Evolutionary conservation across 2,329 filamentous ascomycete genomes (phyloP), one percentile per base, ranked within the genome.

Genomic region (Coniella vitis): DNA sequence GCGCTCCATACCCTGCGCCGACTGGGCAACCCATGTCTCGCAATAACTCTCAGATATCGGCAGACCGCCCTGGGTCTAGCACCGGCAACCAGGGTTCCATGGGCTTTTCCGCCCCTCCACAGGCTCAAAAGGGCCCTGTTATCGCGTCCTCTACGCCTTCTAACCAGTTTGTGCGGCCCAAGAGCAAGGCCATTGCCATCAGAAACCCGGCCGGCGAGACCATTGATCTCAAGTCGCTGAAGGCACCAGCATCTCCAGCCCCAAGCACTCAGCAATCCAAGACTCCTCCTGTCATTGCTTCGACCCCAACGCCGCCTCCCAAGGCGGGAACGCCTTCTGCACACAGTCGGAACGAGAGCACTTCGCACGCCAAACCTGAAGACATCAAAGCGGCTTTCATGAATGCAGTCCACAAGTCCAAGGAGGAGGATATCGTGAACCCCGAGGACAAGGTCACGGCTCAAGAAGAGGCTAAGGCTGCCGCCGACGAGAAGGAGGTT

Each of bases 341-440:
- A 17, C 87, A 93, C 59, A 69, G 69, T 47, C 84, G 87, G 37
- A 75, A 81, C 14, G 88, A 94, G 45, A 90, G 84, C 67, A 77
- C 69, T n/a, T 65, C 70, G 17, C 74, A 74, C 20, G 72, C 71
- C 37, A 93, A 93, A 75, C 79, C 81, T 32, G 86, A 91, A 63
- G 86, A 95, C 68, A 88, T 88, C 55, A 84, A 84, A 51, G 81
- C 87, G 56, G 89, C 95, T 68, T 86, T 90, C 61, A 85, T 86
- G 66, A 82, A 86, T 63, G 84, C 88, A 63, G 84, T 95, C 62
- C 78, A 76, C 52, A 81, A 83, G 62, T 78, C 69, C 46, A 74
- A 74, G 57, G 73, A 78, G 49, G 73, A 74, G 2, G 68, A 69
- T 53, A 62, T 22, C 4, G 22, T 69, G 45, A 68, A 65, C 47